Base-by-base conservation (phyloP, 192 early-diverging fungal genomes). In the Entomortierella lignicola region DNA sequence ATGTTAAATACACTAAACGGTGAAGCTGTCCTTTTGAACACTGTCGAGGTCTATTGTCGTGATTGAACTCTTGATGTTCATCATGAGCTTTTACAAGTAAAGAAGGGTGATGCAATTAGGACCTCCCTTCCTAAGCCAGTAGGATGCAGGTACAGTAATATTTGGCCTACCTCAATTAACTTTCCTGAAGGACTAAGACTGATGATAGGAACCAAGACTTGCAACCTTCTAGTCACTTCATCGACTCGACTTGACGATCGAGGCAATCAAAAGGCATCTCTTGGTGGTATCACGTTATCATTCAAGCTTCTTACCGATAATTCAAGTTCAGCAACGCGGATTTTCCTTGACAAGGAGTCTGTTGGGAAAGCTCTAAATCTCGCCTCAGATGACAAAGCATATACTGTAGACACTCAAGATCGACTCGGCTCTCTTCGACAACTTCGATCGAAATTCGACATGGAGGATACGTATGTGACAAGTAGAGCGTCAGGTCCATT, bases 11-110 rank as follows among this genome's bases (percentile, higher is more conserved):
- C 60, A 23, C 64, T 11, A 39, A 79, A 69, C 32, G 60, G 55
- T 20, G 48, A 74, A 53, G 60, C 82, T 8, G 57, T 62, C 17
- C 69, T 83, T 34, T 29, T 50, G 6, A 83, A 83, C 56, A 69
- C 63, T 15, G 32, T 79, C 20, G 75, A 83, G 55, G 54, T 74
- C 4, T 83, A 80, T 31, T 69, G 60, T 2, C 11, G 74, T 34
- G 79, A 63, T 7, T 66, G 53, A 58, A 41, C 12, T n/a, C 57
- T 73, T 1, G 74, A 83, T 51, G 47, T 42, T 18, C 82, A 83
- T 47, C 30, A 72, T 10, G 74, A 79, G 54, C 31, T 50, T 30
- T 66, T 72, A 66, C 48, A 56, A n/a, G 34, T 56, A 0, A 57
- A 41, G 20, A 79, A 83, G n/a, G 59, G 64, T 26, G 10, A 50